phyloP scores from a whole-genome alignment of 352 stramenopile genomes.

The Thalassiosira exigua region DNA sequence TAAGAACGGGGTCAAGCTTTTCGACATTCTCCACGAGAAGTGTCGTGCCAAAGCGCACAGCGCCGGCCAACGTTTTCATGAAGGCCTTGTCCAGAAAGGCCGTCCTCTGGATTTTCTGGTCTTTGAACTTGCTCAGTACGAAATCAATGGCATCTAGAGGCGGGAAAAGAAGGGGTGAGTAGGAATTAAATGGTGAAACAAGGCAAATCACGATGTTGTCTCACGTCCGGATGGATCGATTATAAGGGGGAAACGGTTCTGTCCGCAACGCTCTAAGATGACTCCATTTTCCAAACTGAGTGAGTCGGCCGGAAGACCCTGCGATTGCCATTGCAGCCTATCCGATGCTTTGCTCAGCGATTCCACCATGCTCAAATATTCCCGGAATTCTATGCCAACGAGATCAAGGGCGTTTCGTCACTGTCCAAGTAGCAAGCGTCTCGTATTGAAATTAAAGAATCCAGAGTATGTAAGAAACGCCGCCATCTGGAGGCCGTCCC shows the following conservation, averaged over 20 bases:
- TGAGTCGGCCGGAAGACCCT: conserved; percentile 95
- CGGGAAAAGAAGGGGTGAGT: no score
- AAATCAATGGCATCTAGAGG: no score
- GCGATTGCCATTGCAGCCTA: conserved; percentile 91
- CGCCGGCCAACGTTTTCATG: conserved; percentile 99
- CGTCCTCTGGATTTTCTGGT: conserved; percentile 96
- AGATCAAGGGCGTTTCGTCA: conserved; percentile 95
- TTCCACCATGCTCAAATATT: conserved; percentile 92
- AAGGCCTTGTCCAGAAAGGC: conserved; percentile 99
- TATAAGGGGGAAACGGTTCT: conserved; percentile 97
- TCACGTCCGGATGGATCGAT: conserved; percentile 98
- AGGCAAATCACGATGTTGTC: no score
- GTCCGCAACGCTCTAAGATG: conserved; percentile 96
- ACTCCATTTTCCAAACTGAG: conserved; percentile 99
- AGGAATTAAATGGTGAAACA: no score
- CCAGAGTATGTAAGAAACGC: conserved; percentile 98
- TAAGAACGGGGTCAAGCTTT: conserved; percentile 98
- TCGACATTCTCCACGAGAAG: conserved; percentile 99
- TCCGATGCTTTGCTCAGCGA: conserved; percentile 96
- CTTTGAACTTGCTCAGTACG: conserved; percentile 96
- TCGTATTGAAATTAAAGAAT: conserved; percentile 98
- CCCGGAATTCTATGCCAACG: conserved; percentile 90
- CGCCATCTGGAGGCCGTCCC: conserved; percentile 86
- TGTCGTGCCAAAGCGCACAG: conserved; percentile 98
- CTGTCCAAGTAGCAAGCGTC: conserved; percentile 92